A percentile compares a stretch with the other conserved stretches of the same genome.
phyloP scores from a whole-genome alignment of 345 rosid genomes.

The Dipteronia sinensis region DNA sequence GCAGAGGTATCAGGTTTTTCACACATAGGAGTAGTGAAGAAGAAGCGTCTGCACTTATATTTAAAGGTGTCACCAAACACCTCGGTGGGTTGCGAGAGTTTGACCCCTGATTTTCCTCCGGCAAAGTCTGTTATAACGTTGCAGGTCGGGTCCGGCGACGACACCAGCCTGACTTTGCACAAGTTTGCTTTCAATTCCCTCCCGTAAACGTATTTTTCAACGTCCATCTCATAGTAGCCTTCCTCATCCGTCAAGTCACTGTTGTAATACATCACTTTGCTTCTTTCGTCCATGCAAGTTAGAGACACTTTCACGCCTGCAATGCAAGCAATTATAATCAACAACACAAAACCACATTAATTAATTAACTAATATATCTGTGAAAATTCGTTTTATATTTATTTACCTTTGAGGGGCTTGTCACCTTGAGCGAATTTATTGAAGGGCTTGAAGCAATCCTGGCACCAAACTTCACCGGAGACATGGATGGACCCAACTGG shows the following conservation, averaged over 20 bases:
- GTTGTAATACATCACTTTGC: slow-evolving; percentile 52
- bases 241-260: slow-evolving; percentile 64
- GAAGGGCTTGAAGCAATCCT: slow-evolving; percentile 72
- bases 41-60: slow-evolving; percentile 54
- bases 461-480: slow-evolving; percentile 71
- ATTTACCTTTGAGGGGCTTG: slow-evolving; percentile 63
- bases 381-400: no score
- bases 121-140: slow-evolving; percentile 64
- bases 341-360: not conserved
- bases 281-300: slow-evolving; percentile 73
- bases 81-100: slow-evolving; percentile 45
- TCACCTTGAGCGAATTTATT: slow-evolving; percentile 59
- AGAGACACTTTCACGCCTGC: slow-evolving; percentile 64
- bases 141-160: slow-evolving; percentile 64
- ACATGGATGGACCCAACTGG: slow-evolving; percentile 48
- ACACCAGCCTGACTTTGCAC: slow-evolving; percentile 68
- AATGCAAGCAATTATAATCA: not conserved
- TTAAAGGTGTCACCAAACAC: slow-evolving; percentile 49
- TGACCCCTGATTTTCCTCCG: slow-evolving; percentile 58
- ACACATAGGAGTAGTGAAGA: slow-evolving; percentile 71
- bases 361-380: no score
- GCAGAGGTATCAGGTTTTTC: slow-evolving; percentile 47
- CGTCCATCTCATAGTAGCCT: slow-evolving; percentile 56
- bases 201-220: slow-evolving; percentile 43
- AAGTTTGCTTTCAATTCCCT: slow-evolving; percentile 42